These are phyloP conservation scores for Paramecium tetraurelia DNA, from an alignment of 73 alveolate genomes.

Conservation along the genomic window DNA sequence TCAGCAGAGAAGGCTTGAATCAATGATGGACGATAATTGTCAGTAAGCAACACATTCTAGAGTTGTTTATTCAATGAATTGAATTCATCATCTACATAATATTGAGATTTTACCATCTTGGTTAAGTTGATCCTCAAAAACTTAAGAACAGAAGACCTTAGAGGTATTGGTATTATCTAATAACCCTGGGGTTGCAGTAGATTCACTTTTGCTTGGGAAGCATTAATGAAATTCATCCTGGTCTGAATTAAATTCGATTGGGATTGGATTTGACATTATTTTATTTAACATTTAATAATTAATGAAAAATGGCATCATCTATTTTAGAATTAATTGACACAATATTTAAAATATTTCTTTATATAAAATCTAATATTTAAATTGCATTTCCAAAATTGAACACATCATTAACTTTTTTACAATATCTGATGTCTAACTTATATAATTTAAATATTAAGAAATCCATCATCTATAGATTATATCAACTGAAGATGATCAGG, in stretches of 20 bases:
- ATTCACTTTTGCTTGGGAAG: background rate
- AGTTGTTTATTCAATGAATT: background rate
- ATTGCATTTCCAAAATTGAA: background rate
- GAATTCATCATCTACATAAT: conserved; percentile 4
- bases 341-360: background rate
- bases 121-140: background rate
- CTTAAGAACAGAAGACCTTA: background rate
- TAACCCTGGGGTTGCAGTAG: background rate
- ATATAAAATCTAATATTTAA: background rate
- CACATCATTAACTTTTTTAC: background rate
- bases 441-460: background rate
- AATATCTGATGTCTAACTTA: background rate
- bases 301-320: background rate
- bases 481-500: background rate
- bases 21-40: background rate
- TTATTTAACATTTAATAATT: background rate
- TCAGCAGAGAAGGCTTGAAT: conserved; percentile 22
- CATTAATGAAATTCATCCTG: background rate
- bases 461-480: background rate
- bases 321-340: background rate
- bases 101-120: background rate
- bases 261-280: background rate
- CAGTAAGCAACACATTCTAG: background rate
- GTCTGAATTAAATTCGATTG: background rate
- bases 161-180: background rate